These are phyloP conservation scores for Alloteropsis semialata DNA, from an alignment of 176 grass and related monocot genomes.

Conservation along the genomic window DNA sequence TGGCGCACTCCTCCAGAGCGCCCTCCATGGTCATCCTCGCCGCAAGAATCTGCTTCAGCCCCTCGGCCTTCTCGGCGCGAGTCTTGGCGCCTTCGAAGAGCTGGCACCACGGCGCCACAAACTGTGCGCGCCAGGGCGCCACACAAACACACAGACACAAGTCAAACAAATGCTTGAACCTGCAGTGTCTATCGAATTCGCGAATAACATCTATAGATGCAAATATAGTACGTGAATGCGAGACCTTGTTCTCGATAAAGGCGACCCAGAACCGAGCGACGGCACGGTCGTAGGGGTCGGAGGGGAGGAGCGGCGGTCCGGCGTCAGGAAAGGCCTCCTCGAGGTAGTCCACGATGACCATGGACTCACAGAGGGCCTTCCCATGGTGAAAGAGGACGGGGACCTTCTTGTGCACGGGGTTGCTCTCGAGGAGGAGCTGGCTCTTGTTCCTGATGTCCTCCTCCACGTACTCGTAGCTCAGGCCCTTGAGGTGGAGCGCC, in stretches of 20 bases:
- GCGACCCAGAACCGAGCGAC: no score
- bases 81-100: slow-evolving; percentile 10
- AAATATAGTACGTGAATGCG: no score
- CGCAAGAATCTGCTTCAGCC: neutral
- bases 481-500: slow-evolving; percentile 32
- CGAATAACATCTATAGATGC: no score
- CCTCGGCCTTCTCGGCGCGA: slow-evolving; percentile 14
- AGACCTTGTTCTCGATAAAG: neutral
- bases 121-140: neutral
- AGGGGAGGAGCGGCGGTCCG: neutral
- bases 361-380: neutral
- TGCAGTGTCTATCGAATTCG: neutral
- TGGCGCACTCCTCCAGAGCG: slow-evolving; percentile 19
- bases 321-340: neutral
- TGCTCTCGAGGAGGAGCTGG: neutral
- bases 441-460: slow-evolving; percentile 17
- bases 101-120: neutral
- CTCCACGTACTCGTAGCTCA: slow-evolving; percentile 33
- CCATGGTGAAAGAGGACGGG: neutral
- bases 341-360: neutral
- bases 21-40: slow-evolving; percentile 24
- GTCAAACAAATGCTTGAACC: neutral
- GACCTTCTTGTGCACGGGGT: neutral
- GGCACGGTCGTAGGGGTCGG: no score
- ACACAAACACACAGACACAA: neutral